These are phyloP conservation scores for Backusella tarrabulga DNA, from an alignment of 192 early-diverging fungal genomes.

Conservation along the genomic window DNA sequence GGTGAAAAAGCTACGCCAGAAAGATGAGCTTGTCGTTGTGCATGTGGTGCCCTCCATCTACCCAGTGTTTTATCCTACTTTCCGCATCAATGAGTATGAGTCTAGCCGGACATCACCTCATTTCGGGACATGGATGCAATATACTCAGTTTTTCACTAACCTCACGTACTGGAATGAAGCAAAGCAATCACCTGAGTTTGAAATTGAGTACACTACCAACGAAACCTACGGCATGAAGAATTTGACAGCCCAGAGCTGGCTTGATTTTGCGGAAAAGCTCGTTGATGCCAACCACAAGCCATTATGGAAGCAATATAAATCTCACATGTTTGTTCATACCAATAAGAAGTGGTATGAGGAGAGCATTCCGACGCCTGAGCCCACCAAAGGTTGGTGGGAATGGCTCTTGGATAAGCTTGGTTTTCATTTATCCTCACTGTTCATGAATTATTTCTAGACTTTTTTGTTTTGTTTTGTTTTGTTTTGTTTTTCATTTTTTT, in stretches of 20 bases:
- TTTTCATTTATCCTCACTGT: background rate
- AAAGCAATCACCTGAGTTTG: constrained; percentile 25
- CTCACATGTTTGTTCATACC: constrained; percentile 25
- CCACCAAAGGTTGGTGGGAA: background rate
- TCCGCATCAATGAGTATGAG: constrained; percentile 60
- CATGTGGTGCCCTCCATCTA: constrained; percentile 59
- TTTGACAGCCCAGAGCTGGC: constrained; percentile 40
- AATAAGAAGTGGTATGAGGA: too few relatives aligned
- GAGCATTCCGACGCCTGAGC: background rate
- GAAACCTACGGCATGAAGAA: constrained; percentile 49
- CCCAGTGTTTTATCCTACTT: constrained; percentile 58
- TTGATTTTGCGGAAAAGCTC: constrained; percentile 40
- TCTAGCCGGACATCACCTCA: background rate
- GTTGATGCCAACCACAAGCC: constrained; percentile 1
- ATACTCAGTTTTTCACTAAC: constrained; percentile 42
- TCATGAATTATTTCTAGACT: background rate
- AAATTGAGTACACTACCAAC: constrained; percentile 47
- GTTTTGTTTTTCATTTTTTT: background rate
- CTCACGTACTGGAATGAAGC: constrained; percentile 37
- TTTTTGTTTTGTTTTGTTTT: background rate
- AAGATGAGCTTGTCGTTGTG: background rate
- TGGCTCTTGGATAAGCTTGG: background rate
- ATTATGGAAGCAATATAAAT: constrained; percentile 26
- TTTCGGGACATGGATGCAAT: constrained; percentile 35
- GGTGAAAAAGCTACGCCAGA: background rate